Evolutionary conservation across 2,329 filamentous ascomycete genomes (phyloP), one percentile per base, ranked within the genome.

Genomic region (Sclerotinia sclerotiorum): DNA sequence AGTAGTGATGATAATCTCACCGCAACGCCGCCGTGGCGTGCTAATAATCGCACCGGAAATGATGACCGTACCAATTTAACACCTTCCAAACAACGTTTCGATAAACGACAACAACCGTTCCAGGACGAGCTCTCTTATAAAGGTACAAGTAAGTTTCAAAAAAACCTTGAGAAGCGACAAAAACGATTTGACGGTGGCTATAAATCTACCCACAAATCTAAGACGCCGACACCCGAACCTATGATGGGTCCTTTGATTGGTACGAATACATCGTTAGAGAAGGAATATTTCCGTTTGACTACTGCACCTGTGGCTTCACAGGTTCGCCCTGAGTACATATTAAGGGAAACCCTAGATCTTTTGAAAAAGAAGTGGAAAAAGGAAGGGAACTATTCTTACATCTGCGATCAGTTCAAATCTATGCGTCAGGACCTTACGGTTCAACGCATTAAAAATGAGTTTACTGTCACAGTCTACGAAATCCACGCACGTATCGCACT

Each of bases 351-450:
- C 7, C 81, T 99, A 79, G 92, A 96, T 74, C 82, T 96, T 61
- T 82, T 99, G 72, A 96, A 97, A 83, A 91, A 90, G 82, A 98
- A 97, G 81, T 99, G 95, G 95, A 91, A 89, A 78, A 88, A 89
- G 74, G 93, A 97, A 76, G 90, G 89, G 81, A 97, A 98, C 81
- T 99, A 99, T 80, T 89, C 88, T 74, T 99, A 97, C 81, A 97
- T 97, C 72, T 98, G 95, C 86, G 94, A 99, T 79, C 95, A 99
- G 84, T 97, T 99, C 85, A 99, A 99, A 81, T 97, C 95, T 21
- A 86, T 99, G 79, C 92, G 95, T 70, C 95, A 99, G 84, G 95
- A 99, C 83, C 85, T 99, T 79, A 99, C 95, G 51, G 95, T 99
- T 67, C 95, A 99, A 81, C 94, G 92, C 77, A 93, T 99, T 82